These are phyloP conservation scores for Claviceps maximensis DNA, from an alignment of 2,329 filamentous ascomycete genomes.

Conservation along the genomic window DNA sequence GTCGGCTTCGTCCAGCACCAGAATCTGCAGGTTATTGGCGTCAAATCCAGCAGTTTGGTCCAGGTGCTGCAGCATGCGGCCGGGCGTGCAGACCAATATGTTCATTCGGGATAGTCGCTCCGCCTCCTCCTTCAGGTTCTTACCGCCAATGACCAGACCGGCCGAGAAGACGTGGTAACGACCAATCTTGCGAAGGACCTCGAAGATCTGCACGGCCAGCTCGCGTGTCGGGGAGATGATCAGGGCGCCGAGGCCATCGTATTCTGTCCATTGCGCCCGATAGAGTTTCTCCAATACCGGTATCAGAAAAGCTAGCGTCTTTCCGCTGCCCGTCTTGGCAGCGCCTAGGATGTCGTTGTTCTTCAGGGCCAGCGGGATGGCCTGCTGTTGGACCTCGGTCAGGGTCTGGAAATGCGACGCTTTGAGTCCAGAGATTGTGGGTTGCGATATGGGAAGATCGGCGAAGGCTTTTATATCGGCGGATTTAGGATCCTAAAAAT, in stretches of 20 bases:
- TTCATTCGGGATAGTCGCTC: slow-evolving; percentile 86
- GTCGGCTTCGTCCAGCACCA: slow-evolving; percentile 92
- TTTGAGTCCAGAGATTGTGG: slow-evolving; percentile 67
- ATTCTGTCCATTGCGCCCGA: slow-evolving; percentile 75
- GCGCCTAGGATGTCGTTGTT: slow-evolving; percentile 82
- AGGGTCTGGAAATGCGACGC: slow-evolving; percentile 78
- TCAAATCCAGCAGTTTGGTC: slow-evolving; percentile 87
- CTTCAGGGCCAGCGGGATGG: slow-evolving; percentile 78
- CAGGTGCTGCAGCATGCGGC: slow-evolving; percentile 87
- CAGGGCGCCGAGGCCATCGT: slow-evolving; percentile 82
- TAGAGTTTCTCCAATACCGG: slow-evolving; percentile 90
- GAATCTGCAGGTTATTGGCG: slow-evolving; percentile 78
- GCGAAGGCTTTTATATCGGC: slow-evolving; percentile 55
- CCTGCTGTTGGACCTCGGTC: slow-evolving; percentile 82
- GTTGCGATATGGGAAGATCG: slow-evolving; percentile 72
- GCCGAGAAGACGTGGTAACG: slow-evolving; percentile 83
- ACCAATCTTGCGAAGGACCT: slow-evolving; percentile 82
- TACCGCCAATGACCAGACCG: slow-evolving; percentile 85
- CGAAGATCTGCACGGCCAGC: slow-evolving; percentile 91
- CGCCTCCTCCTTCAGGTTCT: slow-evolving; percentile 75
- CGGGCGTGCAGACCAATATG: slow-evolving; percentile 89
- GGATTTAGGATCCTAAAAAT: slow-evolving; percentile 44
- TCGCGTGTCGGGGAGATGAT: slow-evolving; percentile 92
- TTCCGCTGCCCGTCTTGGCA: slow-evolving; percentile 89
- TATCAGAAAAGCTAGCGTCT: slow-evolving; percentile 85